Evolutionary conservation across 352 stramenopile genomes (phyloP).

Genomic region (Phytophthora podocarpi): DNA sequence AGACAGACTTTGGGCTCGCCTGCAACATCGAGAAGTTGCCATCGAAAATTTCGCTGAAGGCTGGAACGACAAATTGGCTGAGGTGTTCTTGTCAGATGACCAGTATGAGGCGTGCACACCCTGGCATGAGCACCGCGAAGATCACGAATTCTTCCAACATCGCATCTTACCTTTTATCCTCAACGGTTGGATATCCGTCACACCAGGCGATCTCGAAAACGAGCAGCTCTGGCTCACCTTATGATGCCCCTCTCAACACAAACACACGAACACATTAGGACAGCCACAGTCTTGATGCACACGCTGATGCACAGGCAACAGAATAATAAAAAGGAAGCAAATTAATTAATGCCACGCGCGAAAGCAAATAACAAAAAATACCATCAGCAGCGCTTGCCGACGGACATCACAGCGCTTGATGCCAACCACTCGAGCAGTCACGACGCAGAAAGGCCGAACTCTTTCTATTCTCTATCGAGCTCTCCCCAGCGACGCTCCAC

Average conservation of each 20-base stretch:
- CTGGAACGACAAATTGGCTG: conserved; percentile 13
- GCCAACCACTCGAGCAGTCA: neutral
- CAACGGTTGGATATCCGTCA: conserved; percentile 29
- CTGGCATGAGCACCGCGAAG: conserved; percentile 11
- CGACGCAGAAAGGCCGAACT: conserved; percentile 11
- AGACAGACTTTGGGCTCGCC: conserved; percentile 39
- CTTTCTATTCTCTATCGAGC: conserved; percentile 40
- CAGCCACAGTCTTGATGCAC: conserved; percentile 8
- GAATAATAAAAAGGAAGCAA: conserved; percentile 23
- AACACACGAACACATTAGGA: neutral
- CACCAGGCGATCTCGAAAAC: conserved; percentile 14
- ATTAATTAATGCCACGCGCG: conserved; percentile 37
- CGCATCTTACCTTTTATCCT: conserved; percentile 29
- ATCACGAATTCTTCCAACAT: conserved; percentile 24
- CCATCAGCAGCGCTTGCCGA: conserved; percentile 14
- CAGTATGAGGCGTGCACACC: conserved; percentile 47
- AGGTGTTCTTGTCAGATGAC: conserved; percentile 40
- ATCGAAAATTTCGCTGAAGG: conserved; percentile 7
- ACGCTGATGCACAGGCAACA: conserved; percentile 6
- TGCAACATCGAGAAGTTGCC: conserved; percentile 42
- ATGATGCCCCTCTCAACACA: conserved; percentile 9
- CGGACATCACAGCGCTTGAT: conserved; percentile 1
- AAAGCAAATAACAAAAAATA: conserved; percentile 33
- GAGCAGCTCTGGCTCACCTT: conserved; percentile 29
- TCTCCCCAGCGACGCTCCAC: conserved; percentile 2